Percentiles rank a stretch among this genome's conserved stretches.
phyloP scores from a whole-genome alignment of 2,329 filamentous ascomycete genomes.

The Anthostomella pinea region DNA sequence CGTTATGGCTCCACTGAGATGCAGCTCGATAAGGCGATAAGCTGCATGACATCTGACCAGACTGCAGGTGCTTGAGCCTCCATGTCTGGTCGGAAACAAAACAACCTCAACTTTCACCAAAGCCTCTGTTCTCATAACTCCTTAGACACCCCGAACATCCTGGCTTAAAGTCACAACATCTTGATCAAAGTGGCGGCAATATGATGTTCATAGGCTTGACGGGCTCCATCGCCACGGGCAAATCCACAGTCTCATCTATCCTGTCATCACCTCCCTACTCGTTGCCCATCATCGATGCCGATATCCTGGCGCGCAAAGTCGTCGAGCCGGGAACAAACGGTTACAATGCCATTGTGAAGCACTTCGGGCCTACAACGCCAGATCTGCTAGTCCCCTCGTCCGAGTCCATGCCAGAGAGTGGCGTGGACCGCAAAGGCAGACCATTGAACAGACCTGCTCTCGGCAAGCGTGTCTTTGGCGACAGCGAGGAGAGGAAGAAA shows the following conservation, averaged over 20 bases:
- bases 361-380: constrained; percentile 81
- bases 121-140: constrained; percentile 1
- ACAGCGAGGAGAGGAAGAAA: constrained; percentile 63
- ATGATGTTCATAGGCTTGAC: constrained; percentile 97
- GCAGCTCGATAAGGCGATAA: constrained; percentile 20
- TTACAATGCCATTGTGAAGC: constrained; percentile 75
- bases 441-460: constrained; percentile 84
- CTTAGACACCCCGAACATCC: background rate
- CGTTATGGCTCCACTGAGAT: constrained; percentile 1
- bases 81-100: background rate
- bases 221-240: constrained; percentile 95
- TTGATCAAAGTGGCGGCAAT: no score
- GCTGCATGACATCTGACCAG: constrained; percentile 1
- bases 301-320: constrained; percentile 86
- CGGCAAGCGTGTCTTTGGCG: constrained; percentile 82
- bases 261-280: constrained; percentile 78
- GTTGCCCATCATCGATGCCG: constrained; percentile 90
- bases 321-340: constrained; percentile 87
- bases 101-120: constrained; percentile 1
- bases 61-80: constrained; percentile 16
- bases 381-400: constrained; percentile 71
- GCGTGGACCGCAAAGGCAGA: constrained; percentile 59
- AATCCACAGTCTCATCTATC: constrained; percentile 88
- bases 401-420: constrained; percentile 49
- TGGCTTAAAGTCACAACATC: background rate